phyloP scores from a whole-genome alignment of 345 rosid genomes.

The Acer yangbiense region DNA sequence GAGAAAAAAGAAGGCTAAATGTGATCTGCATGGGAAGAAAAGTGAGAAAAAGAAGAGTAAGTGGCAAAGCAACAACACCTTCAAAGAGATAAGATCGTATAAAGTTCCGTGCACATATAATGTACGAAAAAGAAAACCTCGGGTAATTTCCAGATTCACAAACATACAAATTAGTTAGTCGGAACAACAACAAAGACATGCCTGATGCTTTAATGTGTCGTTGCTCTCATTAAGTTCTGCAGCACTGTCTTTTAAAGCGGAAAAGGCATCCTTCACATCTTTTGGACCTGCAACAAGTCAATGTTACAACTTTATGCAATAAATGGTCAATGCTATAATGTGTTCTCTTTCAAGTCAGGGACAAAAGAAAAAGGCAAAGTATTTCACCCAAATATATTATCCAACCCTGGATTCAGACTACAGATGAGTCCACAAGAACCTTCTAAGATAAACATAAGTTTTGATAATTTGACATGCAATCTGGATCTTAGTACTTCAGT shows the following conservation, averaged over 20 bases:
- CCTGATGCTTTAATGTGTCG: conserved; percentile 75
- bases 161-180: conserved; percentile 15
- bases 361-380: background rate
- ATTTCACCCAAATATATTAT: background rate
- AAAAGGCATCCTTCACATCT: conserved; percentile 73
- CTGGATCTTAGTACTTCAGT: background rate
- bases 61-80: background rate
- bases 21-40: conserved; percentile 61
- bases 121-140: background rate
- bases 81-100: background rate
- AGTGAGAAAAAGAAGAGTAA: conserved; percentile 6
- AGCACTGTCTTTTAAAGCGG: conserved; percentile 70
- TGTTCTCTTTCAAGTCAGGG: background rate
- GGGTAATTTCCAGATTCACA: background rate
- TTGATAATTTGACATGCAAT: background rate
- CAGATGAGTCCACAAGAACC: background rate
- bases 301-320: conserved; percentile 11
- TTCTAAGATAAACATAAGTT: background rate
- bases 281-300: conserved; percentile 57
- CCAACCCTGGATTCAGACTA: background rate
- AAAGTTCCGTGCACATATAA: background rate
- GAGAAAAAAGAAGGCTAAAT: conserved; percentile 76
- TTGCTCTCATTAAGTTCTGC: conserved; percentile 54
- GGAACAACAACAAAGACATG: conserved; percentile 29
- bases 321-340: background rate